phyloP scores from a whole-genome alignment of 225 moss, liverwort and hornwort species.

The Lunularia cruciata region DNA sequence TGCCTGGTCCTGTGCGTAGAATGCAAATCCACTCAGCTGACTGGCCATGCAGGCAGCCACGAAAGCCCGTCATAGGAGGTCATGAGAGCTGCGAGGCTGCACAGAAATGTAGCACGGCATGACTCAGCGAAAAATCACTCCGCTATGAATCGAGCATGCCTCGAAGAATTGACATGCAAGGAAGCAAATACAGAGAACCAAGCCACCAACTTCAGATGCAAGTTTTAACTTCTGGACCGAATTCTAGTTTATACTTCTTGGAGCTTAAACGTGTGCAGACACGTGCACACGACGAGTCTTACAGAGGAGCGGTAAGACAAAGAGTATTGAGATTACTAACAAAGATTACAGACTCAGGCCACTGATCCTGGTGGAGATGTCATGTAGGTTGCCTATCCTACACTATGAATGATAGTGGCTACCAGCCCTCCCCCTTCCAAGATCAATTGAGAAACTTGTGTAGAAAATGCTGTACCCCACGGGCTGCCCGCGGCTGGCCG shows the following conservation, averaged over 20 bases:
- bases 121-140: constrained; percentile 34
- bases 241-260: constrained; percentile 22
- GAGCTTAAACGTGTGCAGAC: constrained; percentile 33
- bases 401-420: constrained; percentile 33
- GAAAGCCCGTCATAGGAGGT: constrained; percentile 24
- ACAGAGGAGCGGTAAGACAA: constrained; percentile 41
- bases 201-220: constrained; percentile 25
- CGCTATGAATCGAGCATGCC: constrained; percentile 11
- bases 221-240: constrained; percentile 21
- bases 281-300: constrained; percentile 42
- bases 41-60: constrained; percentile 28
- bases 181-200: constrained; percentile 22
- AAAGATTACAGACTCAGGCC: constrained; percentile 39
- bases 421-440: constrained; percentile 33
- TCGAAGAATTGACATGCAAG: constrained; percentile 20
- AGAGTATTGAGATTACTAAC: constrained; percentile 37
- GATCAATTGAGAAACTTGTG: constrained; percentile 49
- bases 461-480: constrained; percentile 50
- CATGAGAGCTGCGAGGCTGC: constrained; percentile 30
- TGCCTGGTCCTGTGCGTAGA: constrained; percentile 31
- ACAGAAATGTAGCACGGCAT: constrained; percentile 40
- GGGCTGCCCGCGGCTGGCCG: constrained; percentile 32
- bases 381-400: constrained; percentile 40
- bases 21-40: constrained; percentile 39
- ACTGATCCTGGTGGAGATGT: constrained; percentile 31